Conservation (phyloP, 306 rosid genomes). For the Gillenia trifoliata region DNA sequence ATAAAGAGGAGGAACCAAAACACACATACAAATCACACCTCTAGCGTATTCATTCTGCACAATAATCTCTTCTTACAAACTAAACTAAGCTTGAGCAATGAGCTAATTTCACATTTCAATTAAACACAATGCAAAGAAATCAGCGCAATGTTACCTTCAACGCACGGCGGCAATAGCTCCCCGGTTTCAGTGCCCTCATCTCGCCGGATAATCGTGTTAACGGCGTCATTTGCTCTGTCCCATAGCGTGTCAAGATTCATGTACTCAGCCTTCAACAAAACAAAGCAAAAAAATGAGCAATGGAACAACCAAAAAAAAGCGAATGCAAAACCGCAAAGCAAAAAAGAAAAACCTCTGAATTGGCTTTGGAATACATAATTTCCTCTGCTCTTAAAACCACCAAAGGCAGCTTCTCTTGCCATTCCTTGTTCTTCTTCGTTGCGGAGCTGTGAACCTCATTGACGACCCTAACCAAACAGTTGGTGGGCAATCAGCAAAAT, state of each 20-base stretch:
- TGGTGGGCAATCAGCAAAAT: constrained; percentile 56
- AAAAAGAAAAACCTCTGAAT: constrained; percentile 69
- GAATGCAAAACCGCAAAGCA: constrained; percentile 9
- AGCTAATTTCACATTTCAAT: constrained; percentile 18
- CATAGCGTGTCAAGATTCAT: constrained; percentile 68
- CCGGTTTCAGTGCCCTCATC: constrained; percentile 85
- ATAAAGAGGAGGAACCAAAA: constrained; percentile 18
- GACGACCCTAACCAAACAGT: constrained; percentile 92
- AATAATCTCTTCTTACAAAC: not conserved
- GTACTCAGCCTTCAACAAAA: constrained; percentile 74
- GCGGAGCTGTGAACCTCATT: constrained; percentile 59
- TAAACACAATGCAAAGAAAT: constrained; percentile 19
- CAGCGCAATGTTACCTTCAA: constrained; percentile 67
- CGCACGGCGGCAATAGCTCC: constrained; percentile 92
- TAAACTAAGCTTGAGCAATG: not conserved
- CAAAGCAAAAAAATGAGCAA: constrained; percentile 22
- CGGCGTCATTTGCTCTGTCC: constrained; percentile 94
- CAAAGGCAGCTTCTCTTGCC: constrained; percentile 84
- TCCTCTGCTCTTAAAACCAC: constrained; percentile 96
- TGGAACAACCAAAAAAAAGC: not conserved
- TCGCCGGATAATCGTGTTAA: constrained; percentile 88
- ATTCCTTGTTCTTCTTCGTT: constrained; percentile 88
- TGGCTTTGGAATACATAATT: constrained; percentile 98
- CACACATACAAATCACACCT: constrained; percentile 33
- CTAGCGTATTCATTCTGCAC: constrained; percentile 19